These are phyloP conservation scores for Rosa chinensis DNA, from an alignment of 306 rosid species.

Conservation along the genomic window DNA sequence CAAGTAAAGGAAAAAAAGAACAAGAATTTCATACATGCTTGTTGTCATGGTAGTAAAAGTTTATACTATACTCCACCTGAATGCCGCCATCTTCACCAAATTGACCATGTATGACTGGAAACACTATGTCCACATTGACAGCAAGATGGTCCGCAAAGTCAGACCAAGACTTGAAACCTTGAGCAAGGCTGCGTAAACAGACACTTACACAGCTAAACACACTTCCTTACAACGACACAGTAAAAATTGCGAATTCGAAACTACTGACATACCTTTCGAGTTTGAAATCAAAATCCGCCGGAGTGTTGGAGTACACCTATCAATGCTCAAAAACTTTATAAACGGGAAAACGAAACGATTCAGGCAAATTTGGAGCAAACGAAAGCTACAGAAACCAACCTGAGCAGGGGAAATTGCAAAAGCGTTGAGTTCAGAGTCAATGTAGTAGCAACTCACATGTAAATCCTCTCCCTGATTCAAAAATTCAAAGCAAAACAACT, in stretches of 20 bases:
- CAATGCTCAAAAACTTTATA: not conserved
- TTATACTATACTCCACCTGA: slow-evolving; percentile 57
- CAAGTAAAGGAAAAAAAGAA: not conserved
- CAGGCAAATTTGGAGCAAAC: not conserved
- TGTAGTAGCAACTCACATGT: slow-evolving; percentile 79
- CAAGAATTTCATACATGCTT: not conserved
- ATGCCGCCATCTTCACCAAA: slow-evolving; percentile 97
- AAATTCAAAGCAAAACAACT: not conserved
- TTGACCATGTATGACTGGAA: slow-evolving; percentile 92
- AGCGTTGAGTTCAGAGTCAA: slow-evolving; percentile 72
- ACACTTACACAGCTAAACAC: slow-evolving; percentile 25
- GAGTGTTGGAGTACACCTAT: slow-evolving; percentile 94
- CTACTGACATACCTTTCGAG: slow-evolving; percentile 59
- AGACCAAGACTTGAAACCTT: slow-evolving; percentile 63
- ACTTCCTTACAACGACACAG: slow-evolving; percentile 9
- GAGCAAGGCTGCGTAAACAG: slow-evolving; percentile 76
- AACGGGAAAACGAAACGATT: not conserved
- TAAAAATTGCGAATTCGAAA: slow-evolving; percentile 14
- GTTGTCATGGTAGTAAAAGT: slow-evolving; percentile 6
- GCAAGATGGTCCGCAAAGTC: slow-evolving; percentile 82
- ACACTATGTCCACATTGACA: slow-evolving; percentile 76
- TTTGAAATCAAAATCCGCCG: slow-evolving; percentile 96
- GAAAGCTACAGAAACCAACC: slow-evolving; percentile 41
- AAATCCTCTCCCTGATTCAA: slow-evolving; percentile 76
- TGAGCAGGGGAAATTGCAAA: slow-evolving; percentile 86